Conservation (phyloP, 108 stramenopile genomes). For the Nitzschia putrida region DNA sequence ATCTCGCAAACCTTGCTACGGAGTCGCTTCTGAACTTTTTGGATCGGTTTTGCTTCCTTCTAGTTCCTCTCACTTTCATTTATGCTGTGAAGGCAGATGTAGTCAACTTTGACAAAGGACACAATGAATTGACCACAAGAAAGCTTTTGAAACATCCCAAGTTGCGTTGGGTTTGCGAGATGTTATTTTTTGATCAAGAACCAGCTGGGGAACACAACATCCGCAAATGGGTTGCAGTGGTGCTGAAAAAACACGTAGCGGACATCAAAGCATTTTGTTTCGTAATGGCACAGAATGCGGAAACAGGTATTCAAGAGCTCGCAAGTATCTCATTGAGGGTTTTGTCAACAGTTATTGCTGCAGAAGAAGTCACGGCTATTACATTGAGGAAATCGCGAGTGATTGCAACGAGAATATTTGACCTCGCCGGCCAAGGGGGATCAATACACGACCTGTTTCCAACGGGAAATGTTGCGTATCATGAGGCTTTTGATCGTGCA, state of each 20-base stretch:
- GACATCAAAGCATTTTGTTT: constrained; percentile 25
- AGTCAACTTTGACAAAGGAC: neutral
- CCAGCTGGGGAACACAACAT: neutral
- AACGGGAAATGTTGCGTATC: neutral
- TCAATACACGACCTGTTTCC: constrained; percentile 7
- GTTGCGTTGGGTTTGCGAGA: neutral
- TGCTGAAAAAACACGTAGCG: constrained; percentile 13
- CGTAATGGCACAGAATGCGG: constrained; percentile 10
- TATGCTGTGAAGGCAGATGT: neutral
- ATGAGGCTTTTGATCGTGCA: neutral
- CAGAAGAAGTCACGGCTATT: constrained; percentile 5
- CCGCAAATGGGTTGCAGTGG: neutral
- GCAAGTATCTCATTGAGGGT: constrained; percentile 6
- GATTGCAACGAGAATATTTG: constrained; percentile 21
- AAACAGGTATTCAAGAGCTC: neutral
- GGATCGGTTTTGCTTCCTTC: constrained; percentile 16
- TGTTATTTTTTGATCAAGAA: neutral
- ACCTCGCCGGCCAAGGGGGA: constrained; percentile 1
- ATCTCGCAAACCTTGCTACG: constrained; percentile 11
- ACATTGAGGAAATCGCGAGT: constrained; percentile 4
- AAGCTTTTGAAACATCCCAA: neutral
- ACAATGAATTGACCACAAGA: no score
- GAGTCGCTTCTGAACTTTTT: neutral
- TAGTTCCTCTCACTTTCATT: constrained; percentile 28
- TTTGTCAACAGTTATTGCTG: constrained; percentile 8